Percentiles rank a stretch among this genome's conserved stretches.
These are phyloP conservation scores for Calonectria pseudoreteaudii DNA, from an alignment of 2,329 filamentous ascomycete species.

Conservation along the genomic window DNA sequence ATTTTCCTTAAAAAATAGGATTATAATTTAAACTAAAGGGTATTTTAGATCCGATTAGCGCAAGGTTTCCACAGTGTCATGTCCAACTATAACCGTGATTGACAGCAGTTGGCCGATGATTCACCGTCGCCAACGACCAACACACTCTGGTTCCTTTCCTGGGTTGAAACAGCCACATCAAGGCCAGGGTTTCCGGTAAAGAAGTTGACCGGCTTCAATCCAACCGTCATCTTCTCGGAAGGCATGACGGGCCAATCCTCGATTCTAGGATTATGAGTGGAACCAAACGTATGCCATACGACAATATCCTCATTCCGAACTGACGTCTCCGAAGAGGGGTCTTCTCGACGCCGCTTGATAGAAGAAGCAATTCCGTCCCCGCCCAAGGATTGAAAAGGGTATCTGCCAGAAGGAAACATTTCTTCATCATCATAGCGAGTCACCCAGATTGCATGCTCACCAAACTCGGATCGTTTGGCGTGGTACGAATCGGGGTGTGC, in stretches of 20 bases:
- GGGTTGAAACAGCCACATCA: conserved; percentile 59
- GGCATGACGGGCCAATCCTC: conserved; percentile 80
- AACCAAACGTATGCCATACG: conserved; percentile 68
- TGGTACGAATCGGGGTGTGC: conserved; percentile 54
- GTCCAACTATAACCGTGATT: background rate
- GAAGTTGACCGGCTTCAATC: conserved; percentile 66
- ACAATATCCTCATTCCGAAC: conserved; percentile 65
- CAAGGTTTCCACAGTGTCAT: too few species aligned
- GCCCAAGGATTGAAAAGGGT: conserved; percentile 61
- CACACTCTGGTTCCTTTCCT: conserved; percentile 50
- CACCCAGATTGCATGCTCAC: conserved; percentile 57
- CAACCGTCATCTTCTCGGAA: conserved; percentile 64
- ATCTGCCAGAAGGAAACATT: conserved; percentile 55
- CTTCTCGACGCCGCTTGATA: conserved; percentile 37
- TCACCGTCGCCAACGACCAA: conserved; percentile 11
- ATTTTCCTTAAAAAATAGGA: background rate
- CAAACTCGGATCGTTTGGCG: conserved; percentile 56
- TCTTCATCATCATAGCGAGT: conserved; percentile 58
- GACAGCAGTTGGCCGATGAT: background rate
- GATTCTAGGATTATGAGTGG: conserved; percentile 73
- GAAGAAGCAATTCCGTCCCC: conserved; percentile 51
- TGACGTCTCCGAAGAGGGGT: conserved; percentile 45
- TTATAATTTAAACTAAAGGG: background rate
- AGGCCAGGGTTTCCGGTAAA: conserved; percentile 63
- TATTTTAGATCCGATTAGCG: too few species aligned